Evolutionary conservation across 2,329 filamentous ascomycete species (phyloP).

Genomic region (Microthyrium microscopicum): DNA sequence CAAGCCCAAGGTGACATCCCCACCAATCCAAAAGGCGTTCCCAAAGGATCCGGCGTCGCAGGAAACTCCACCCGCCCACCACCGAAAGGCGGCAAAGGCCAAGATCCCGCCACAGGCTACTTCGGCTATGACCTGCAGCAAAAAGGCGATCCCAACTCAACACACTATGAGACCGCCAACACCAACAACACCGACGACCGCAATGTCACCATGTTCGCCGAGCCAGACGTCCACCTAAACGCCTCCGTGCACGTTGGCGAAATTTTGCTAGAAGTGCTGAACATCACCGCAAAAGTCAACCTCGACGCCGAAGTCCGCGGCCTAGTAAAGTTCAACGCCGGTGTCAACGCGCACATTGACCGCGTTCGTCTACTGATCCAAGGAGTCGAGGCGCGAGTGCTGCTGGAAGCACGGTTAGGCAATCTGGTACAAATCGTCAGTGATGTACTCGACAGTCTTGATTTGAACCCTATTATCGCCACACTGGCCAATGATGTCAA

Average conservation of each 20-base stretch:
- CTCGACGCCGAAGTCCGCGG: conserved; percentile 41
- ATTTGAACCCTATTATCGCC: conserved; percentile 43
- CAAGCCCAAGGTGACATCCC: no score
- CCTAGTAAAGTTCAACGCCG: conserved; percentile 43
- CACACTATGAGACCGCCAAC: conserved; percentile 36
- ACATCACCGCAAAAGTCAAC: conserved; percentile 44
- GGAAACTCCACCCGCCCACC: no score
- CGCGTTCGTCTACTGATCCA: conserved; percentile 39
- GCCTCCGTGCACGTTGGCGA: conserved; percentile 40
- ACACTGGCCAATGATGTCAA: conserved; percentile 35
- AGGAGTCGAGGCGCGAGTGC: conserved; percentile 40
- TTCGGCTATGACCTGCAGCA: conserved; percentile 38
- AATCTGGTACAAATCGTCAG: conserved; percentile 44
- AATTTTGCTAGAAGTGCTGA: conserved; percentile 42
- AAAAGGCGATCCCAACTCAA: conserved; percentile 33
- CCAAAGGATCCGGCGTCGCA: no score
- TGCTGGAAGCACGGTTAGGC: conserved; percentile 41
- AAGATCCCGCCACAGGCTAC: conserved; percentile 30
- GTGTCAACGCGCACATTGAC: conserved; percentile 42
- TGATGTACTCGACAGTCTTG: conserved; percentile 40
- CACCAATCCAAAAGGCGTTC: no score
- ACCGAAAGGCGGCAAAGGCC: no score
- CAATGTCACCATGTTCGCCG: conserved; percentile 25
- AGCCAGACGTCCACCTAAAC: conserved; percentile 45
- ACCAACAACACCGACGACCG: no score